Evolutionary conservation across 345 rosid genomes (phyloP), one percentile per base, ranked within the genome.

Genomic region (Corchorus capsularis): DNA sequence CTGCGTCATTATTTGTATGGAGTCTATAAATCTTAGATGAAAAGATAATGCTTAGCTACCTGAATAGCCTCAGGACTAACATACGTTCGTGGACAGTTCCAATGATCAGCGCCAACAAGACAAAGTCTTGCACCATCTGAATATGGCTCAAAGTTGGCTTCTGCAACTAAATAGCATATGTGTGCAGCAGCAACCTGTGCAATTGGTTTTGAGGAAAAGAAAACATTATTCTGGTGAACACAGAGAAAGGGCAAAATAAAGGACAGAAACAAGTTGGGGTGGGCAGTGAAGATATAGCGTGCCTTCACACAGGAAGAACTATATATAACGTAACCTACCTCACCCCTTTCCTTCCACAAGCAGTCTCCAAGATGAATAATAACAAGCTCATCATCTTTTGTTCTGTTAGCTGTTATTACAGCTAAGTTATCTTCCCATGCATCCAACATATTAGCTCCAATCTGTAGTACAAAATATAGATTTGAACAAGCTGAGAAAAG

Each of bases 381-480:
- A 77, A 96, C 99, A 83, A 92, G 94, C 77, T 94, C 99, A 60
- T 96, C 98, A 84, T 87, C 97, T 78, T 92, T 84, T 59, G 97
- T 96, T 85, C 99, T 91, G 81, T 96, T 96, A 69, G 97, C 98
- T 80, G 98, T 84, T 84, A 96, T 90, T 49, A 94, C 86, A 79
- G 97, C 98, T 84, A 96, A 88, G 85, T 96, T 96, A 79, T 94
- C 97, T 79, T 92, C 98, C 99, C 99, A 96, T 52, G 84, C 94
- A 77, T 96, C 96, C 79, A 96, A 97, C 98, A 96, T 94, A 82
- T 83, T 90, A 78, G 89, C 74, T 78, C 89, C 93, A 80, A 82
- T n/a, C 98, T 96, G 87, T 3, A 64, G 55, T 56, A 70, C 35
- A 43, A 46, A 77, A 77, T 70, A 69, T 41, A 79, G 11, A 75